Evolutionary conservation across 2,329 filamentous ascomycete species (phyloP).

Genomic region (Xylariaceae sp.): DNA sequence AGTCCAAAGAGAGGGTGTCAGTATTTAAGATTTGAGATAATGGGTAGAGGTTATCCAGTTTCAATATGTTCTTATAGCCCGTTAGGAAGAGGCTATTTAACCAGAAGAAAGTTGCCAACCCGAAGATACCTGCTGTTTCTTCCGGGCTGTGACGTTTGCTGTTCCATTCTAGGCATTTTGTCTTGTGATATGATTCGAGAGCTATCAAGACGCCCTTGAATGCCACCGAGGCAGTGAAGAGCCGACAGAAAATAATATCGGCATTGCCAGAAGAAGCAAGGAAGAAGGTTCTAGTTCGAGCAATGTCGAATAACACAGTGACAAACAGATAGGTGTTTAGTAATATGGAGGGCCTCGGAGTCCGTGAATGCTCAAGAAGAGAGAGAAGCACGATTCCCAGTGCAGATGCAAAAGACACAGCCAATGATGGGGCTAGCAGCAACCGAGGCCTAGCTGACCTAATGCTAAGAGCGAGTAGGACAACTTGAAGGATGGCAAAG

Average conservation of each 20-base stretch:
- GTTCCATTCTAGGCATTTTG: constrained; percentile 15
- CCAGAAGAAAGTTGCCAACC: constrained; percentile 37
- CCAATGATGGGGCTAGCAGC: background rate
- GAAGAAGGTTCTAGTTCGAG: constrained; percentile 48
- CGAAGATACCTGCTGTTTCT: constrained; percentile 38
- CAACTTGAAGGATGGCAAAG: no score
- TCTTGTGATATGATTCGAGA: constrained; percentile 16
- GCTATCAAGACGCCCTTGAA: constrained; percentile 13
- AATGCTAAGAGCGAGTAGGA: no score
- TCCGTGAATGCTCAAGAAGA: constrained; percentile 24
- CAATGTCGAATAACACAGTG: constrained; percentile 48
- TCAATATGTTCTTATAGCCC: constrained; percentile 20
- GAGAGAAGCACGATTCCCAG: constrained; percentile 23
- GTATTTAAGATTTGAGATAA: constrained; percentile 18
- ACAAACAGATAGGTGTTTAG: constrained; percentile 46
- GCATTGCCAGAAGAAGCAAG: constrained; percentile 28
- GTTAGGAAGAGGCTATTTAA: constrained; percentile 37
- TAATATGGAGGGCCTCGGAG: constrained; percentile 46
- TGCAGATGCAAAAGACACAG: constrained; percentile 15
- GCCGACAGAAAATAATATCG: constrained; percentile 16
- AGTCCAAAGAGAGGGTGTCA: constrained; percentile 8
- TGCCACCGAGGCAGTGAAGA: constrained; percentile 20
- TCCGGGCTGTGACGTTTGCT: constrained; percentile 32
- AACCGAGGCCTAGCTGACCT: no score
- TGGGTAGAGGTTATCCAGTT: constrained; percentile 18